Percentiles rank a stretch among this genome's conserved stretches.
Conservation (phyloP, 805 yeast genomes). For the Starmerella khaoyaiensis region DNA sequence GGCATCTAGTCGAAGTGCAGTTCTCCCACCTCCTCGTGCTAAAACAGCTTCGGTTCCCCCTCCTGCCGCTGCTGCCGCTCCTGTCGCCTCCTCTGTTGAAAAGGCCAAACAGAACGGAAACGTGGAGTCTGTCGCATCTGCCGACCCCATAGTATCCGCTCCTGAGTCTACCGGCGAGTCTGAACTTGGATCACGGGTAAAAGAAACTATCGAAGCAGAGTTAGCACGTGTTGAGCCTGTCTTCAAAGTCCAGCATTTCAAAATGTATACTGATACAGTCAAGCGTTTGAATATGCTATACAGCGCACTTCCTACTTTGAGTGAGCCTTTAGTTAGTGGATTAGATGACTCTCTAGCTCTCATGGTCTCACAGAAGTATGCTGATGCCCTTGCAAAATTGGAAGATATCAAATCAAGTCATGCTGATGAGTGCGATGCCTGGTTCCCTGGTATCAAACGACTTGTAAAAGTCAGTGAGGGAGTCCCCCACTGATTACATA, state of each 20-base stretch:
- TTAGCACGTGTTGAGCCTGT: slow-evolving; percentile 53
- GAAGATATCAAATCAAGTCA: slow-evolving; percentile 49
- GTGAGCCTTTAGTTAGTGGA: slow-evolving; percentile 41
- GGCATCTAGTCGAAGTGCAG: too few relatives aligned
- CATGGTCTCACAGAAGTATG: slow-evolving; percentile 42
- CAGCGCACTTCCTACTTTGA: slow-evolving; percentile 64
- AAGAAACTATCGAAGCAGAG: slow-evolving; percentile 40
- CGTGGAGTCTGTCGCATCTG: too few relatives aligned
- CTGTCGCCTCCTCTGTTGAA: not conserved
- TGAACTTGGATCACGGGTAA: slow-evolving; percentile 50
- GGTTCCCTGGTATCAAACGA: slow-evolving; percentile 88
- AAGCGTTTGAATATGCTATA: slow-evolving; percentile 65
- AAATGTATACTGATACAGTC: slow-evolving; percentile 68
- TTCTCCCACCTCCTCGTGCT: slow-evolving; percentile 10
- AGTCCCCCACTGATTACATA: slow-evolving; percentile 15
- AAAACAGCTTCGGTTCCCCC: slow-evolving; percentile 24
- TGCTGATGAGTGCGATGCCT: slow-evolving; percentile 68
- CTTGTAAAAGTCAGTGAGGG: slow-evolving; percentile 52
- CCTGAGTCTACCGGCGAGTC: slow-evolving; percentile 36
- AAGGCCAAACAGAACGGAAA: too few relatives aligned
- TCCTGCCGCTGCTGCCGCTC: slow-evolving; percentile 13
- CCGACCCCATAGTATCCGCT: too few relatives aligned
- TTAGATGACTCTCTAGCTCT: slow-evolving; percentile 41
- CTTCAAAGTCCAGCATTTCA: slow-evolving; percentile 59
- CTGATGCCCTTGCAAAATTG: slow-evolving; percentile 39